A percentile compares a stretch with the other conserved stretches of the same genome.
These are phyloP conservation scores for Caryopteris hybrid DNA, from an alignment of 305 asterid species.

Conservation along the genomic window DNA sequence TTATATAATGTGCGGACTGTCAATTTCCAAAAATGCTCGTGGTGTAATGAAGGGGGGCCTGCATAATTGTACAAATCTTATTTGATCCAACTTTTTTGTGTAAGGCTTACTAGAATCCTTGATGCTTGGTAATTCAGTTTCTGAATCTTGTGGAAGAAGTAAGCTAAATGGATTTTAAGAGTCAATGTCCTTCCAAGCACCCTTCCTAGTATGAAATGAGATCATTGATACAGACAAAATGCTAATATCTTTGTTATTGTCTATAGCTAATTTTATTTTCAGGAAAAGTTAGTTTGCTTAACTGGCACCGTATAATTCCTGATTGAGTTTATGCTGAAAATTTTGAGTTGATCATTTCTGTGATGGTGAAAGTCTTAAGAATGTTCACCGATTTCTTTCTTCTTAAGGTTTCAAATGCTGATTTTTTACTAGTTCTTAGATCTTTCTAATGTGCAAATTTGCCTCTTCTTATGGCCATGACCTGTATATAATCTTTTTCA, in stretches of 20 bases:
- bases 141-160: background rate
- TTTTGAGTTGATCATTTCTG: background rate
- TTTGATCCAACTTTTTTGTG: background rate
- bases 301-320: background rate
- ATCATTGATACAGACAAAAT: background rate
- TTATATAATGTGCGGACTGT: background rate
- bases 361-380: background rate
- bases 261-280: background rate
- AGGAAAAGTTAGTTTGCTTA: background rate
- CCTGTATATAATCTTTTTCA: conserved; percentile 23
- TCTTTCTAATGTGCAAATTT: background rate
- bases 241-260: background rate
- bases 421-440: background rate
- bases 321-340: background rate
- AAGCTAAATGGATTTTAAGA: background rate
- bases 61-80: background rate
- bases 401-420: background rate
- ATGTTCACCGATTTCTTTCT: background rate
- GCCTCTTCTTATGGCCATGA: background rate
- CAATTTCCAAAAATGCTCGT: background rate
- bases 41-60: background rate
- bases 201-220: background rate
- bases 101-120: background rate
- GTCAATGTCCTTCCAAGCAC: background rate
- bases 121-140: background rate